Evolutionary conservation across 495 filamentous ascomycete species (phyloP), one percentile per base, ranked within the genome.

Genomic region (Tuber aestivum): DNA sequence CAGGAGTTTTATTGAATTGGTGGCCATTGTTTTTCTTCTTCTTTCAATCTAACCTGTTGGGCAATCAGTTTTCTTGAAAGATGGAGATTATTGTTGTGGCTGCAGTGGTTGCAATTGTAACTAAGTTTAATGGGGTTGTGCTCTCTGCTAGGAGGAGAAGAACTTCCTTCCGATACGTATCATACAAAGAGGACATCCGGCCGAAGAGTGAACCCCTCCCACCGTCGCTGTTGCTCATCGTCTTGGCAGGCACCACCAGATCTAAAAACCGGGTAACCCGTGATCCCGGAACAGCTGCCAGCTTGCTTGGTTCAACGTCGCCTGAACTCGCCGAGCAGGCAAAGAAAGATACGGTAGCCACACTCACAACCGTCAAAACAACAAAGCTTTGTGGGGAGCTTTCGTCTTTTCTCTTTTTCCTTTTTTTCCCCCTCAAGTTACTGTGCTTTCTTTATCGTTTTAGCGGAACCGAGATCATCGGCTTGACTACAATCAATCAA

Each of bases 1-100:
- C 83, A 98, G 89, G 78, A 98, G 86, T 85, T 98, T 98, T 85
- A 98, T 96, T 68, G 94, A 94, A 88, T 98, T 98, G 69, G 81
- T 75, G 27, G 78, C 78, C 78, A 82, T 85, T 79, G n/a, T 69
- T 70, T 44, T 12, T 72, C 20, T 10, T 72, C 20, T 10, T 65
- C 3, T n/a, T 65, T 65, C 38, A 40, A 65, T 65, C n/a, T 35
- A 32, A 65, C 3, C 50, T 27, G 23, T 1, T 32, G 14, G 56
- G 56, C 6, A 65, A 65, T 65, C 12, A 32, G 14, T 32, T 35
- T 65, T 12, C 32, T 32, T 65, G 27, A 6, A 32, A 32, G 56
- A 65, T 65, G 14, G 27, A 35, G 56, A 23, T 32, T 56, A 14
- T 44, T 44, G 12, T 44, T 44, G 48, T n/a, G 48, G 23, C 10